Evolutionary conservation across 2,329 filamentous ascomycete species (phyloP), one percentile per base, ranked within the genome.

Genomic region (Dothistroma septosporum): DNA sequence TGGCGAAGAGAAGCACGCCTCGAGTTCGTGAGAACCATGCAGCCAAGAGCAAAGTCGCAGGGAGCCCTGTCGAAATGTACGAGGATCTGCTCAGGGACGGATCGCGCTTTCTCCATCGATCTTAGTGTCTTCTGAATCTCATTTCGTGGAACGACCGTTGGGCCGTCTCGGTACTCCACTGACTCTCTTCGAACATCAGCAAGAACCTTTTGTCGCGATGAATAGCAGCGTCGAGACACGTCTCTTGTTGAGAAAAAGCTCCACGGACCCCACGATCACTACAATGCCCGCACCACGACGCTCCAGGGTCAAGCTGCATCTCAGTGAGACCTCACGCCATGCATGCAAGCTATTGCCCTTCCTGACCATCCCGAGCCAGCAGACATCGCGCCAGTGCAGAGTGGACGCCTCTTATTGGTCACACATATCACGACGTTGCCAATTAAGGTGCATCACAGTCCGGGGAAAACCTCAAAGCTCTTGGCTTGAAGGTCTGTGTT

Each of bases 401-500:
- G 11, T 4, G n/a, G 1, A 16, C 31, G 24, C 16, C 1, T 35
- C 2, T 19, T 19, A 53, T 53, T 53, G 50, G 50, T 31, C 11
- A 8, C 14, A 21, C 2, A 14, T n/a, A 21, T 35, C 50, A 35
- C 50, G 16, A 35, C 31, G 28, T 35, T n/a, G 11, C 50, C 50
- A 21, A 28, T 35, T 53, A 53, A 53, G 50, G 50, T 53, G 31
- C 31, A 35, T 21, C 24, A 11, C 2, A 32, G 50, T 53, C 50
- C 31, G 50, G 50, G 28, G 50, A 53, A 53, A 53, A 35, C n/a
- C 31, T 53, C 11, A 28, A 35, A 35, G 12, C 16, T 24, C 50
- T 53, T 53, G 50, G 50, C 50, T 22, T 31, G 9, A 53, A 32
- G 50, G 31, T 53, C 24, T 53, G 50, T 53, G 50, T 53, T 53